Percentiles rank a stretch among this genome's conserved stretches.
phyloP scores from a whole-genome alignment of 345 rosid genomes.

The rapeseed (Brassica napus) region Da-Ae NC_063435.1:2308001-2308500 shows the following conservation, averaged over 20 bases:
- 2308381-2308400: constrained; percentile 40
- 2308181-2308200: constrained; percentile 75
- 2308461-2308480: constrained; percentile 30
- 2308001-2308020: neutral
- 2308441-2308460: constrained; percentile 34
- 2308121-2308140: constrained; percentile 8
- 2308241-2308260: constrained; percentile 81
- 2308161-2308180: constrained; percentile 42
- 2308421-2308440: constrained; percentile 36
- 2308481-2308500: constrained; percentile 34
- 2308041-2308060: constrained; percentile 66
- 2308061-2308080: constrained; percentile 84
- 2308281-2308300: constrained; percentile 31
- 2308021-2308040: constrained; percentile 47
- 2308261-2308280: constrained; percentile 34
- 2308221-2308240: constrained; percentile 54
- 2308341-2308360: constrained; percentile 22
- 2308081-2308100: constrained; percentile 80
- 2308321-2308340: constrained; percentile 32
- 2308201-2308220: constrained; percentile 68
- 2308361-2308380: constrained; percentile 39
- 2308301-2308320: constrained; percentile 31
- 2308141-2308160: neutral
- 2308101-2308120: constrained; percentile 66
- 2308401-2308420: constrained; percentile 19